These are phyloP conservation scores for Halophytophthora polymorphica DNA, from an alignment of 352 stramenopile genomes.

Conservation along the genomic window DNA sequence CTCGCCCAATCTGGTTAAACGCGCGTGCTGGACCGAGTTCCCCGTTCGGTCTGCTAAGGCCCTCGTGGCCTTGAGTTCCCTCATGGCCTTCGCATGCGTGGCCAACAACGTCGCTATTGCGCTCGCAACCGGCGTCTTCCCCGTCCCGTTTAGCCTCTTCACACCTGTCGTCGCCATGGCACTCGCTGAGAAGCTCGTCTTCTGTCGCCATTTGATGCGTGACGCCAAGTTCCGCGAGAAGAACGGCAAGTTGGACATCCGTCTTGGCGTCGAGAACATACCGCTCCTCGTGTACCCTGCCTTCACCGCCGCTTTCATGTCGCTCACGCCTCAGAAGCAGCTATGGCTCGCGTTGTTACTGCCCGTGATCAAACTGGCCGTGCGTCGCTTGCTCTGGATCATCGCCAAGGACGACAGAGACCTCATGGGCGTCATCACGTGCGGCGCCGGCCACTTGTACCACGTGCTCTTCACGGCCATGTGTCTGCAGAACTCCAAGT, in stretches of 20 bases:
- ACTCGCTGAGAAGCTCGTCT: constrained; percentile 7
- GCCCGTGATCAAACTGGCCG: constrained; percentile 31
- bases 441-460: constrained; percentile 32
- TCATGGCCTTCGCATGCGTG: constrained; percentile 18
- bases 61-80: constrained; percentile 4
- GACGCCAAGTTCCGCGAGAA: constrained; percentile 11
- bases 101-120: constrained; percentile 17
- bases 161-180: constrained; percentile 16
- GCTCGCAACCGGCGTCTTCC: constrained; percentile 21
- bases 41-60: constrained; percentile 8
- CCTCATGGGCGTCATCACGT: constrained; percentile 24
- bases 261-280: constrained; percentile 17
- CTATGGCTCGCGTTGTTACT: constrained; percentile 32
- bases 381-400: constrained; percentile 18
- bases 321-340: constrained; percentile 23
- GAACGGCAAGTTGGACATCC: constrained; percentile 23
- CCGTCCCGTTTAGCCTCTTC: constrained; percentile 26
- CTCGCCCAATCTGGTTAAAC: constrained; percentile 9
- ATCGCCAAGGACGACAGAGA: constrained; percentile 27
- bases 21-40: constrained; percentile 28
- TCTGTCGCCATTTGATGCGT: constrained; percentile 8
- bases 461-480: constrained; percentile 40
- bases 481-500: constrained; percentile 45
- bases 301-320: constrained; percentile 33
- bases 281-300: constrained; percentile 33